Conservation (phyloP, 1,284 basidiomycete species). For the Cryptococcus deneoformans region DNA sequence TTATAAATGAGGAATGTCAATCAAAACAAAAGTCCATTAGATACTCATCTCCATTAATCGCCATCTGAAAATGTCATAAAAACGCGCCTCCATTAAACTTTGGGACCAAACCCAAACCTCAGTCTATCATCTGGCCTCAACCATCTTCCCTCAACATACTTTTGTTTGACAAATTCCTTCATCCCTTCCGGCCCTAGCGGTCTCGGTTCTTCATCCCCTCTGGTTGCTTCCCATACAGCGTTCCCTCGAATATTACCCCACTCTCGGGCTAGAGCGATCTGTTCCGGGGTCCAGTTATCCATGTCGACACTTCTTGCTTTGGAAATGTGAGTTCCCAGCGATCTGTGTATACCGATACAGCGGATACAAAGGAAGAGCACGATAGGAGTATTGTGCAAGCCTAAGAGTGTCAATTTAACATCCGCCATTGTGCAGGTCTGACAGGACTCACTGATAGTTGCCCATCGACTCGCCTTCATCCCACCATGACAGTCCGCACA, state of each 20-base stretch:
- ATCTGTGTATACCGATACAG: conserved; percentile 54
- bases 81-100: too few relatives aligned
- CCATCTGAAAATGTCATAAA: too few relatives aligned
- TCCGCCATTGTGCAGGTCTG: not conserved
- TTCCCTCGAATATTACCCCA: conserved; percentile 51
- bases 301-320: conserved; percentile 55
- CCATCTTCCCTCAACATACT: conserved; percentile 51
- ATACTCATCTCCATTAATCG: too few relatives aligned
- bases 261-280: conserved; percentile 39
- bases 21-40: too few relatives aligned
- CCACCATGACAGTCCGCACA: conserved; percentile 53
- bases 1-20: too few relatives aligned
- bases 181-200: not conserved
- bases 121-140: conserved; percentile 24
- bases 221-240: conserved; percentile 44
- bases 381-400: conserved; percentile 46
- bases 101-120: conserved; percentile 13
- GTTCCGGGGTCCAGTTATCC: conserved; percentile 52
- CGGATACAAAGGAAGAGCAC: conserved; percentile 55
- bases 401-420: conserved; percentile 11
- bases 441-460: conserved; percentile 42
- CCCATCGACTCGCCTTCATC: conserved; percentile 47
- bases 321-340: conserved; percentile 54
- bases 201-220: conserved; percentile 15
- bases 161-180: conserved; percentile 41